A percentile compares a stretch with the other conserved stretches of the same genome.
phyloP scores from a whole-genome alignment of 768 basidiomycete genomes.

The Russula olivacea region DNA sequence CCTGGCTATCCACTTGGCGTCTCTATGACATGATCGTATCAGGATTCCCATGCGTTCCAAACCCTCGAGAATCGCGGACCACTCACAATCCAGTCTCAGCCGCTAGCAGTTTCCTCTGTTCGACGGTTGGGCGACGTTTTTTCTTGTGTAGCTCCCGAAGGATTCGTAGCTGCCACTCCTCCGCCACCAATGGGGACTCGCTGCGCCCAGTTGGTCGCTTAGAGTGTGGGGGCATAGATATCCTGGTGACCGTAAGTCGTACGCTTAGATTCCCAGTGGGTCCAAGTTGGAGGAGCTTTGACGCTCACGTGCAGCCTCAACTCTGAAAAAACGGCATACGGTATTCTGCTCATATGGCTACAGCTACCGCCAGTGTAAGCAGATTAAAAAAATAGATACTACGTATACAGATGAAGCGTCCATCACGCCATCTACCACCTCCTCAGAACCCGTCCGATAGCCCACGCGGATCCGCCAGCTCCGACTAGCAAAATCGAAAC shows the following conservation, averaged over 20 bases:
- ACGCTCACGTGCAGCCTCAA: neutral
- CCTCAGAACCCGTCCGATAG: conserved; percentile 44
- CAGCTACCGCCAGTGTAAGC: conserved; percentile 5
- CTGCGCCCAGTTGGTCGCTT: neutral
- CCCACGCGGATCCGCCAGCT: conserved; percentile 51
- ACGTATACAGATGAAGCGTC: conserved; percentile 13
- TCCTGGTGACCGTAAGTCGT: too few relatives aligned
- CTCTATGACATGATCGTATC: conserved; percentile 2
- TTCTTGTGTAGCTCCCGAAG: conserved; percentile 16
- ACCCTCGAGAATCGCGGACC: neutral
- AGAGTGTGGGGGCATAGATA: too few relatives aligned
- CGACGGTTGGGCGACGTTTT: conserved; percentile 6
- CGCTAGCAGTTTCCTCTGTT: conserved; percentile 16
- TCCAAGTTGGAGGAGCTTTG: too few relatives aligned
- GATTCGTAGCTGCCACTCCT: conserved; percentile 21
- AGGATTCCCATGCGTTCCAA: neutral
- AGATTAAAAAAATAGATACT: neutral
- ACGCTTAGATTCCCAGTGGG: too few relatives aligned
- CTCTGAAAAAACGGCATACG: too few relatives aligned
- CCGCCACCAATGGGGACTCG: neutral
- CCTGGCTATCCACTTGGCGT: conserved; percentile 21
- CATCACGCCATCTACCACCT: conserved; percentile 41
- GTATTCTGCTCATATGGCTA: conserved; percentile 9
- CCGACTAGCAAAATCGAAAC: conserved; percentile 59
- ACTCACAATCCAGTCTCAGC: conserved; percentile 23